Evolutionary conservation across 495 filamentous ascomycete species (phyloP), one percentile per base, ranked within the genome.

Genomic region (Aspergillus ellipticus): DNA sequence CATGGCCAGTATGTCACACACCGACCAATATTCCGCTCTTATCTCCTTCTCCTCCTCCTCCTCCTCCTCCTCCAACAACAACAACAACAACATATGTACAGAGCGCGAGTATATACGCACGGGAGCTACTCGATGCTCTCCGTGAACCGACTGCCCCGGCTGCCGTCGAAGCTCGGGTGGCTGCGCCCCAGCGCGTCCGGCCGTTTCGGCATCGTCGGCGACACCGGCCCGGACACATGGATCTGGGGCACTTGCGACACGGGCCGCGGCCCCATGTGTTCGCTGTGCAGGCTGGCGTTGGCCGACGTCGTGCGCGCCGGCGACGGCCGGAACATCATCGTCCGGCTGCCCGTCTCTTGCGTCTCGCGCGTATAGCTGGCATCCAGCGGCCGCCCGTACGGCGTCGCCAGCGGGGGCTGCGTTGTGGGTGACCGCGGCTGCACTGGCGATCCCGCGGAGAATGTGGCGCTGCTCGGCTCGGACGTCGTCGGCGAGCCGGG

Each of bases 141-240:
- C 33, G 79, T 79, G 59, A 84, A 84, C 42, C 77, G 76, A 57
- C 80, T 83, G 28, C 78, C 68, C 52, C 79, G 72, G 57, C 79
- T 82, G 21, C 81, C 80, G 61, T 83, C 80, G 28, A 72, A 70
- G 48, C 77, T 79, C 5, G 78, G 74, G 70, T 77, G 74, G 55
- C 78, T 83, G 43, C 81, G 74, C 29, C 81, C 81, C n/a, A 84
- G 48, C 39, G 68, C 66, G 49, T 82, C 79, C 21, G 71, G 67
- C 50, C 62, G 68, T 51, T 51, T 60, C 0, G 70, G 66, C 3
- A 62, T 57, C 0, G 57, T 55, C 9, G 65, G 64, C 7, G 58
- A 53, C 26, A 69, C 31, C 5, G 59, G 58, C 43, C 65, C 52
- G 10, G 51, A 47, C 20, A 49, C 46, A 21, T 53, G 39, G 61